These are phyloP conservation scores for Corynascus novoguineensis DNA, from an alignment of 495 filamentous ascomycete species.

Conservation along the genomic window DNA sequence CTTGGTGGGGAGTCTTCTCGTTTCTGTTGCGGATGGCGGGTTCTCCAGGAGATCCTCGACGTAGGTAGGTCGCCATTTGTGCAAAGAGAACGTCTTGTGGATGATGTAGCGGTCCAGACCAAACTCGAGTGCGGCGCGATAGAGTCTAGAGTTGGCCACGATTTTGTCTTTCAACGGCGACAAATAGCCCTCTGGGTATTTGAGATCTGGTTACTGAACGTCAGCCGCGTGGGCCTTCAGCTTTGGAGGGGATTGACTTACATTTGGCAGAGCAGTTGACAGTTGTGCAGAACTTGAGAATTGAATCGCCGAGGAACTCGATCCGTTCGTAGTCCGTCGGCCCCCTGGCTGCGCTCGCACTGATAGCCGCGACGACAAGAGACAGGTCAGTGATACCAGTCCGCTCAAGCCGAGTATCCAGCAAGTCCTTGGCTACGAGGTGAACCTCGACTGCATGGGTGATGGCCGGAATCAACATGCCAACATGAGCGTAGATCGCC, in stretches of 20 bases:
- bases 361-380: constrained; percentile 69
- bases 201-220: constrained; percentile 37
- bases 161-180: constrained; percentile 60
- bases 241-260: constrained; percentile 28
- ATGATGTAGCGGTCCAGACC: constrained; percentile 73
- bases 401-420: constrained; percentile 52
- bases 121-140: constrained; percentile 53
- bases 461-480: constrained; percentile 69
- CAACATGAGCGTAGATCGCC: constrained; percentile 55
- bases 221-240: too few species aligned
- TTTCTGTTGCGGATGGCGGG: constrained; percentile 16
- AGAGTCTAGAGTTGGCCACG: constrained; percentile 67
- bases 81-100: constrained; percentile 57
- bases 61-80: constrained; percentile 66
- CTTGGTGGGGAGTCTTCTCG: constrained; percentile 60
- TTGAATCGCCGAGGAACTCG: constrained; percentile 82
- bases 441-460: constrained; percentile 60
- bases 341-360: constrained; percentile 55
- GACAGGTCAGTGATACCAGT: constrained; percentile 49
- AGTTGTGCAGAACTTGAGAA: constrained; percentile 74
- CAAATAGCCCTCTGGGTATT: constrained; percentile 76
- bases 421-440: constrained; percentile 59
- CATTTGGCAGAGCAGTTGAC: constrained; percentile 58
- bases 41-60: constrained; percentile 46
- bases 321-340: constrained; percentile 72